Evolutionary conservation across 768 basidiomycete genomes (phyloP).

Genomic region (Psilocybe tampanensis): DNA sequence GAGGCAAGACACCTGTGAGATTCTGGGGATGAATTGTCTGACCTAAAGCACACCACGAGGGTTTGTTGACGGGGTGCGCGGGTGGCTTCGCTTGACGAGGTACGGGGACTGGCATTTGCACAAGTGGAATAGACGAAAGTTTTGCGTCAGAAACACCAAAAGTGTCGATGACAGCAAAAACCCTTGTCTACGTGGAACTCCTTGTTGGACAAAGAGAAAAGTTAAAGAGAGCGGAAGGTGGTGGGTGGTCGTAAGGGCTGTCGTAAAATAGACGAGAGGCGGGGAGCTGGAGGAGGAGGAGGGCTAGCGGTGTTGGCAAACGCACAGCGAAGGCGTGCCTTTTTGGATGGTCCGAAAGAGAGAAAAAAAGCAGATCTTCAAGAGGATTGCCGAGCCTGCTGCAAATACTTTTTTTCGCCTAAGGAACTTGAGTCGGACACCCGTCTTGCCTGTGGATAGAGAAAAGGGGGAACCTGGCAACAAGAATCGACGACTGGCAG

Average conservation of each 20-base stretch:
- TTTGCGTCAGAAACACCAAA: constrained; percentile 45
- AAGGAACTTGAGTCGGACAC: constrained; percentile 29
- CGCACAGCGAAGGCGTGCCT: constrained; percentile 96
- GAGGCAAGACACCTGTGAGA: constrained; percentile 59
- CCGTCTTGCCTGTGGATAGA: constrained; percentile 47
- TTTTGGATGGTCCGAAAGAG: constrained; percentile 51
- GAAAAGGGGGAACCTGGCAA: constrained; percentile 41
- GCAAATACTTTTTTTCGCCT: constrained; percentile 25
- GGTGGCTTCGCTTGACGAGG: constrained; percentile 58
- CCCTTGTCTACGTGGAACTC: constrained; percentile 47
- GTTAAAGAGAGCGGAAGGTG: constrained; percentile 35
- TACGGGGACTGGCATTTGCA: constrained; percentile 90
- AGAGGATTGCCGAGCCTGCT: constrained; percentile 34
- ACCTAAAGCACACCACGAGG: constrained; percentile 44
- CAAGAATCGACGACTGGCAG: constrained; percentile 49
- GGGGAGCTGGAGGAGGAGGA: constrained; percentile 36
- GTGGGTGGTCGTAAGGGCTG: constrained; percentile 62
- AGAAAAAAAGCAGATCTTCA: constrained; percentile 32
- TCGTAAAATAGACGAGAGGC: constrained; percentile 59
- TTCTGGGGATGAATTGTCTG: constrained; percentile 51
- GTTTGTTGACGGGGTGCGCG: constrained; percentile 71
- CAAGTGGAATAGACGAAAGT: constrained; percentile 39
- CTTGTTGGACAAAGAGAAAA: constrained; percentile 34
- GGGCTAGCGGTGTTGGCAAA: constrained; percentile 53
- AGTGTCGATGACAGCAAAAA: constrained; percentile 40